Conservation (phyloP, 345 rosid species). For the Citrus reticulata region DNA sequence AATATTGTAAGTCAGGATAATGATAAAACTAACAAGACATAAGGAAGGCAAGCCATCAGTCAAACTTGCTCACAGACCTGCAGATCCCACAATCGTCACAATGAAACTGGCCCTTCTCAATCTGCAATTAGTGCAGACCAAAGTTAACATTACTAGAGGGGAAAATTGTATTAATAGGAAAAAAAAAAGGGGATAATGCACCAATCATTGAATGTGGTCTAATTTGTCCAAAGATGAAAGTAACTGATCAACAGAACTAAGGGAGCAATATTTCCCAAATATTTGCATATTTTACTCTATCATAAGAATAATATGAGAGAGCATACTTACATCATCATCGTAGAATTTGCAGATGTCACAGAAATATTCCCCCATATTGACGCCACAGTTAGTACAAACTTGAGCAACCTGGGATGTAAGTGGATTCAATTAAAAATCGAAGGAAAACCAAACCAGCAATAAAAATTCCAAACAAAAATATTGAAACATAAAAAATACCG, state of each 20-base stretch:
- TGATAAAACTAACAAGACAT: background rate
- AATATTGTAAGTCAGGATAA: background rate
- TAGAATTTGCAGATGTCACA: conserved; percentile 89
- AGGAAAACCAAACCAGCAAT: background rate
- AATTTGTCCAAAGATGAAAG: background rate
- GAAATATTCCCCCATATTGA: conserved; percentile 94
- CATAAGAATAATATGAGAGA: background rate
- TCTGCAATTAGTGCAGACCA: conserved; percentile 37
- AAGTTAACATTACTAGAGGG: conserved; percentile 3
- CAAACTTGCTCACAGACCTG: conserved; percentile 47
- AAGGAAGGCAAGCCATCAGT: background rate
- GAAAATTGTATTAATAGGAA: background rate
- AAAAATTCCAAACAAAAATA: conserved; percentile 4
- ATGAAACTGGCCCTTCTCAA: conserved; percentile 71
- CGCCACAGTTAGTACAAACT: conserved; percentile 95
- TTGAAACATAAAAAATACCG: conserved; percentile 45
- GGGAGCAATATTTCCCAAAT: background rate
- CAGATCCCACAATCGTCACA: conserved; percentile 98
- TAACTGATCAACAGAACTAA: conserved; percentile 7
- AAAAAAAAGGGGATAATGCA: conserved; percentile 10
- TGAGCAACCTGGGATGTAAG: conserved; percentile 48
- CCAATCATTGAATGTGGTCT: background rate
- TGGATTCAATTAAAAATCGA: background rate
- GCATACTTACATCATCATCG: conserved; percentile 73
- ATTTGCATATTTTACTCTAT: background rate